Percentiles rank a stretch among this genome's conserved stretches.
phyloP scores from a whole-genome alignment of 441 rosid species.

The Raphanus hybrid region DNA sequence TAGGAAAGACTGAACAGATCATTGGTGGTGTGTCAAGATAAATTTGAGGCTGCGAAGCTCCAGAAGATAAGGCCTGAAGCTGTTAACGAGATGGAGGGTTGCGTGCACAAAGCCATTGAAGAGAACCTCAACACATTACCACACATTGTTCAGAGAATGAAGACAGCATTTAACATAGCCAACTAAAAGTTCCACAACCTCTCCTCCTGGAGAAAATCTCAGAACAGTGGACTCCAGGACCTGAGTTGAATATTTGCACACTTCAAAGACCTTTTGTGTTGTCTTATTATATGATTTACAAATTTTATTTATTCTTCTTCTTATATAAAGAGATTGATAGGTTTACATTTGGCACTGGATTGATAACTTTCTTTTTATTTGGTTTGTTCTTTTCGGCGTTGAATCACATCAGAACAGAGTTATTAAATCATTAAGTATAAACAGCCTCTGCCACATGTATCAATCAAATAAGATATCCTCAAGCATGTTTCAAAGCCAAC shows the following conservation, averaged over 20 bases:
- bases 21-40: conserved; percentile 43
- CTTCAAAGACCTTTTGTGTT: not conserved
- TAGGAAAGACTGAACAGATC: conserved; percentile 43
- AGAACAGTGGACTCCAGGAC: not conserved
- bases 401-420: not conserved
- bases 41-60: conserved; percentile 39
- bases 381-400: not conserved
- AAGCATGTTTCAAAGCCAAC: too few species aligned
- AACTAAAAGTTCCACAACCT: not conserved
- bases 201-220: not conserved
- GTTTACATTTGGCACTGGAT: not conserved
- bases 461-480: too few species aligned
- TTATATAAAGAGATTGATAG: not conserved
- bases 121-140: conserved; percentile 40
- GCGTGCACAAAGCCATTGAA: conserved; percentile 37
- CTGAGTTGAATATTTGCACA: not conserved
- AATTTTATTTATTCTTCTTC: not conserved
- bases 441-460: too few species aligned
- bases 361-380: not conserved
- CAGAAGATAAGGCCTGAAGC: conserved; percentile 42
- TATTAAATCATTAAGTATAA: too few species aligned
- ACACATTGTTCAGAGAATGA: conserved; percentile 37
- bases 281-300: not conserved
- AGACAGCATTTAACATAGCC: conserved; percentile 34
- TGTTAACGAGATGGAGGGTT: conserved; percentile 37